Conservation (phyloP, 768 basidiomycete genomes). For the Podaxis carcinomalis region DNA sequence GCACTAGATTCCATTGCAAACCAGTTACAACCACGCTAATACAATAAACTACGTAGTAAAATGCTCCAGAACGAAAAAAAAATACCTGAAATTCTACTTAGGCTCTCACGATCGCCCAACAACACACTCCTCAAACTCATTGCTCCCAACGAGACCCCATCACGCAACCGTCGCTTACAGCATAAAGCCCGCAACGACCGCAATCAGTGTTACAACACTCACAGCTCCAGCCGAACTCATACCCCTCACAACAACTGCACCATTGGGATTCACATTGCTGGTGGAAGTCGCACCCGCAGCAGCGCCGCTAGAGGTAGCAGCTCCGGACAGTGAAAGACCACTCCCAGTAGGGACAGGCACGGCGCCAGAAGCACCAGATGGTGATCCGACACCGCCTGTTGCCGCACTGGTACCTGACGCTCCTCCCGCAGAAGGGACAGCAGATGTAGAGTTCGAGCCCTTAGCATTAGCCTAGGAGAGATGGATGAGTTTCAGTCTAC, state of each 20-base stretch:
- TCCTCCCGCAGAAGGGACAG: conserved; percentile 11
- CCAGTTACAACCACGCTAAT: conserved; percentile 9
- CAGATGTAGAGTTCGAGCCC: background rate
- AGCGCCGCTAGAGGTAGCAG: conserved; percentile 1
- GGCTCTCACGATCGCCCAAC: background rate
- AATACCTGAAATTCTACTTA: background rate
- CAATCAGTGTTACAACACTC: conserved; percentile 23
- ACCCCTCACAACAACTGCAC: conserved; percentile 25
- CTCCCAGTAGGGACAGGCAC: background rate
- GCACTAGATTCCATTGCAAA: background rate
- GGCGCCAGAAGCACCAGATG: background rate
- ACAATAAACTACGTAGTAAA: conserved; percentile 4
- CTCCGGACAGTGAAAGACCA: background rate
- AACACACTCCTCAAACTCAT: background rate
- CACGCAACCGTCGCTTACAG: conserved; percentile 17
- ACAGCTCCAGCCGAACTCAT: conserved; percentile 30
- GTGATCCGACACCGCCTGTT: background rate
- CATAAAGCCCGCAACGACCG: conserved; percentile 24
- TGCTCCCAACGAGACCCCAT: background rate
- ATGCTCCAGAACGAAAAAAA: background rate
- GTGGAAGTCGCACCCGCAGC: conserved; percentile 19
- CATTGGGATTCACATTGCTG: conserved; percentile 16
- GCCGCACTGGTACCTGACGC: conserved; percentile 5
- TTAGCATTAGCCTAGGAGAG: conserved; percentile 17
- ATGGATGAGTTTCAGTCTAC: too few species aligned